These are phyloP conservation scores for Anaeromyces robustus DNA, from an alignment of 192 early-diverging fungal species.

Conservation along the genomic window DNA sequence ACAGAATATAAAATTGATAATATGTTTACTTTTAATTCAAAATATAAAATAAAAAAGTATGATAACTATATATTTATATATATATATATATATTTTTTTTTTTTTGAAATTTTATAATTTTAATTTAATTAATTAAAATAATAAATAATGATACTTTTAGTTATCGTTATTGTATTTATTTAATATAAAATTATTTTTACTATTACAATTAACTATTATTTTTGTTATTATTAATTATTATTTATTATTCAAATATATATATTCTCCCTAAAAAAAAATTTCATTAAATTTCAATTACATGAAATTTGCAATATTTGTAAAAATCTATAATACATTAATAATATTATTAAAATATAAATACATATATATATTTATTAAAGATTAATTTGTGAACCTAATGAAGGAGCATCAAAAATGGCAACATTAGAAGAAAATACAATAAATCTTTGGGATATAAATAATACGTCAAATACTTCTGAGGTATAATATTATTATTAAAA, in stretches of 20 bases:
- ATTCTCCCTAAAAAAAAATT: no score
- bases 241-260: no score
- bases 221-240: no score
- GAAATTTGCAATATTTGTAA: no score
- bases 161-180: no score
- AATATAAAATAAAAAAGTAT: not conserved
- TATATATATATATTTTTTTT: conserved; percentile 11
- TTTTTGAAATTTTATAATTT: no score
- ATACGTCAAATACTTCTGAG: conserved; percentile 21
- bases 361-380: conserved; percentile 16
- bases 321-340: conserved; percentile 11
- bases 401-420: conserved; percentile 4
- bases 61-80: not conserved
- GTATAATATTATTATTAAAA: no score
- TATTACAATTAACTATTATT: no score
- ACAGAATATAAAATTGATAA: not conserved
- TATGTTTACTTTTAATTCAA: not conserved
- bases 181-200: no score
- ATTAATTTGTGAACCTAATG: conserved; percentile 30
- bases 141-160: no score
- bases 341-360: conserved; percentile 13
- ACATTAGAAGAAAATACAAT: conserved; percentile 13
- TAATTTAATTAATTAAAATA: no score
- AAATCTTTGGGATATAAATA: conserved; percentile 25
- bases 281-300: no score